phyloP scores from a whole-genome alignment of 192 early-diverging fungal genomes.

The Backusella tarrabulga region DNA sequence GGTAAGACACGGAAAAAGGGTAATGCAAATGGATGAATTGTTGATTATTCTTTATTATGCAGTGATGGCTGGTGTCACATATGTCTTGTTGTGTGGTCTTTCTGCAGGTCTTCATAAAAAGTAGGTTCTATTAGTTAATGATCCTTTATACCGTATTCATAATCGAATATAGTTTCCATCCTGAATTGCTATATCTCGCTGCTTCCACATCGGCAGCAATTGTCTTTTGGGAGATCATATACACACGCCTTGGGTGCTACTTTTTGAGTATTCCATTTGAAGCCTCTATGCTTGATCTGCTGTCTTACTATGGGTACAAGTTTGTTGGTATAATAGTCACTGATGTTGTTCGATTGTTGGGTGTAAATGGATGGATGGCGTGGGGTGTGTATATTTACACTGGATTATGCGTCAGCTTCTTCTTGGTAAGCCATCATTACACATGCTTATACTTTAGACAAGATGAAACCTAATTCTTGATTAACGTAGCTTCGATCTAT shows the following conservation, averaged over 20 bases:
- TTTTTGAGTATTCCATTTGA: constrained; percentile 84
- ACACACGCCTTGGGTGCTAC: constrained; percentile 85
- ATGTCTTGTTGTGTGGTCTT: constrained; percentile 78
- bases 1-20: constrained; percentile 32
- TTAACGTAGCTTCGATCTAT: constrained; percentile 64
- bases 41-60: not conserved
- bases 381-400: constrained; percentile 74
- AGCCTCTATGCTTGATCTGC: constrained; percentile 78
- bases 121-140: constrained; percentile 27
- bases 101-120: constrained; percentile 52
- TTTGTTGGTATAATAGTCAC: constrained; percentile 79
- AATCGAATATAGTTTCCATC: constrained; percentile 64
- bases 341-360: constrained; percentile 43
- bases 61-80: constrained; percentile 91
- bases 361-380: constrained; percentile 52
- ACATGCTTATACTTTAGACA: not conserved
- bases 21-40: not conserved
- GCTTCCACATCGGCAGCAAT: constrained; percentile 82
- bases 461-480: not conserved
- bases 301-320: constrained; percentile 93
- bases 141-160: not conserved
- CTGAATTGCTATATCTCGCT: constrained; percentile 81
- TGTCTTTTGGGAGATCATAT: constrained; percentile 76
- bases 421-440: constrained; percentile 62
- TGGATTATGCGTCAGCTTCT: constrained; percentile 81